Conservation (phyloP, 371 early-diverging fungal genomes). For the Globomyces sp. region DNA sequence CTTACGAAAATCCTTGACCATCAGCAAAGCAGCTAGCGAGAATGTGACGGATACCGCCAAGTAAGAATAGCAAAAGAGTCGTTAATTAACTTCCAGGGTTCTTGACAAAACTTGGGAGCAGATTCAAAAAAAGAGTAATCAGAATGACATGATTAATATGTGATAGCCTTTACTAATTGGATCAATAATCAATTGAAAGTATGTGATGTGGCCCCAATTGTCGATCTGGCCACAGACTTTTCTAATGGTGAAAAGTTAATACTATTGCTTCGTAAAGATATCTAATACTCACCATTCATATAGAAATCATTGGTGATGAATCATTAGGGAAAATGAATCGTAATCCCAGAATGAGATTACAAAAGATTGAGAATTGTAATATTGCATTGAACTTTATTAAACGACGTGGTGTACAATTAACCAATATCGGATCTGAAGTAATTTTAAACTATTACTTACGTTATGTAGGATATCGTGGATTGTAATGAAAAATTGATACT, state of each 20-base stretch:
- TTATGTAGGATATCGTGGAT: conserved; percentile 87
- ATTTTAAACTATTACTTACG: neutral
- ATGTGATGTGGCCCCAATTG: conserved; percentile 57
- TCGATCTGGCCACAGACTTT: conserved; percentile 68
- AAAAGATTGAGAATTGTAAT: conserved; percentile 96
- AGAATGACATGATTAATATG: conserved; percentile 31
- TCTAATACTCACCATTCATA: neutral
- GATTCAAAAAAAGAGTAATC: conserved; percentile 85
- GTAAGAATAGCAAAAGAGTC: conserved; percentile 1
- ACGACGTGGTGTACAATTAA: conserved; percentile 76
- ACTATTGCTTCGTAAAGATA: conserved; percentile 58
- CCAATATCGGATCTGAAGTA: conserved; percentile 75
- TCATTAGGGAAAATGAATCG: conserved; percentile 77
- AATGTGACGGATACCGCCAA: conserved; percentile 26
- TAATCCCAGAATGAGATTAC: conserved; percentile 86
- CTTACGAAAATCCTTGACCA: conserved; percentile 1
- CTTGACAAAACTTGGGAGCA: conserved; percentile 81
- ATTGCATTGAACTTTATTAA: conserved; percentile 91
- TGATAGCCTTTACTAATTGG: conserved; percentile 67
- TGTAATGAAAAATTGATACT: conserved; percentile 91
- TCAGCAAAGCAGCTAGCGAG: conserved; percentile 32
- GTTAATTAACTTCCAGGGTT: conserved; percentile 25
- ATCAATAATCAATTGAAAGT: conserved; percentile 81
- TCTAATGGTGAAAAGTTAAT: conserved; percentile 84
- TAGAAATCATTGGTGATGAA: conserved; percentile 80